phyloP scores from a whole-genome alignment of 1,139 yeast species.

The Pneumocystis carinii region DNA sequence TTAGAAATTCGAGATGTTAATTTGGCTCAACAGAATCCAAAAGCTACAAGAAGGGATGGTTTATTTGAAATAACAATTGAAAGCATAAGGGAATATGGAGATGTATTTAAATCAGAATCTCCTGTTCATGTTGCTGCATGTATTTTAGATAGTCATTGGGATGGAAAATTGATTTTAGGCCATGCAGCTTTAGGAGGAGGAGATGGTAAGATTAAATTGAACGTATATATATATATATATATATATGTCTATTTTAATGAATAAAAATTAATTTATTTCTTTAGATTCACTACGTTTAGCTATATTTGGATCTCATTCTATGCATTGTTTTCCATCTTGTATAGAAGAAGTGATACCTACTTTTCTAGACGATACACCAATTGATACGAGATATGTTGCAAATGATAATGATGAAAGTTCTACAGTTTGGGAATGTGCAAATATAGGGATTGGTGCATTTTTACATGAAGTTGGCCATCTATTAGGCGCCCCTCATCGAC shows the following conservation, averaged over 20 bases:
- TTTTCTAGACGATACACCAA: conserved; percentile 55
- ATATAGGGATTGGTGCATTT: conserved; percentile 81
- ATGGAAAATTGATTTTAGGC: conserved; percentile 48
- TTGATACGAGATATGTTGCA: conserved; percentile 59
- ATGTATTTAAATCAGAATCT: conserved; percentile 28
- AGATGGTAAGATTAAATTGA: conserved; percentile 35
- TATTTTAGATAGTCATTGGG: conserved; percentile 77
- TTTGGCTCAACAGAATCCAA: conserved; percentile 69
- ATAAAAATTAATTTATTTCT: neutral
- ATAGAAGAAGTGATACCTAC: conserved; percentile 51
- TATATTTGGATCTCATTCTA: conserved; percentile 85
- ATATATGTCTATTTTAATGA: neutral
- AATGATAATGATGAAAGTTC: conserved; percentile 78
- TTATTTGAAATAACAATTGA: conserved; percentile 65
- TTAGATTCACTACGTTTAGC: conserved; percentile 34
- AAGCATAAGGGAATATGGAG: conserved; percentile 35
- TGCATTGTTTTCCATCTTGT: conserved; percentile 76
- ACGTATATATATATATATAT: conserved; percentile 15
- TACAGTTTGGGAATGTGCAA: conserved; percentile 78
- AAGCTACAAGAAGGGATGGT: conserved; percentile 61
- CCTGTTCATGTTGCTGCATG: conserved; percentile 66
- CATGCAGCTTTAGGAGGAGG: conserved; percentile 97
- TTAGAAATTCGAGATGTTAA: conserved; percentile 58
- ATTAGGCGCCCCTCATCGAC: conserved; percentile 86
- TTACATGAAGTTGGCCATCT: conserved; percentile 91